Evolutionary conservation across 495 filamentous ascomycete genomes (phyloP).

Genomic region (Cryomyces minteri): DNA sequence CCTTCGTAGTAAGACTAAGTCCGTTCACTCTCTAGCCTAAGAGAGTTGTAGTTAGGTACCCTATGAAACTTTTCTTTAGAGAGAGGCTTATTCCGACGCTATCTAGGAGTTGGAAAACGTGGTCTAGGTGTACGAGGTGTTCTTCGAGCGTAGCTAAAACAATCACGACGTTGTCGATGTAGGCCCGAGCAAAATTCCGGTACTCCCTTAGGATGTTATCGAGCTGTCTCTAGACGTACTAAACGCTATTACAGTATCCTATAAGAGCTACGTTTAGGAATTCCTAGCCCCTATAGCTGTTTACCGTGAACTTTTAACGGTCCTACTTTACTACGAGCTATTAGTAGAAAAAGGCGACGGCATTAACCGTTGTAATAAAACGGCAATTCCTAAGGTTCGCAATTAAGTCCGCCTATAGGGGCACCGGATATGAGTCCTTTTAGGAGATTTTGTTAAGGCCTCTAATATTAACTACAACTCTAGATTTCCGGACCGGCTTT

Average conservation of each 20-base stretch:
- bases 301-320: conserved; percentile 1
- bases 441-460: conserved; percentile 1
- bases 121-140: background rate
- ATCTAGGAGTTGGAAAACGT: background rate
- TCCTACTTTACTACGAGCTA: background rate
- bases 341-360: conserved; percentile 4
- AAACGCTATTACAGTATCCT: conserved; percentile 2
- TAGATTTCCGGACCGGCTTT: conserved; percentile 1
- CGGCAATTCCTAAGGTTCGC: background rate
- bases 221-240: conserved; percentile 1
- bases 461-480: conserved; percentile 5
- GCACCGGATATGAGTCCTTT: conserved; percentile 3
- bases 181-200: background rate
- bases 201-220: background rate
- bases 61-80: conserved; percentile 3
- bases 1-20: conserved; percentile 4
- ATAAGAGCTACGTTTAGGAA: conserved; percentile 6
- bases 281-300: conserved; percentile 3
- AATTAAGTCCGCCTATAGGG: conserved; percentile 3
- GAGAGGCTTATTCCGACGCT: background rate
- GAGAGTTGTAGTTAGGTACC: conserved; percentile 1
- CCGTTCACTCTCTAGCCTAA: conserved; percentile 4
- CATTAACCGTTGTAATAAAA: background rate
- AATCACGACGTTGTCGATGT: conserved; percentile 3
- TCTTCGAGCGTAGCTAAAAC: background rate